These are phyloP conservation scores for Lithohypha guttulata DNA, from an alignment of 2,329 filamentous ascomycete genomes.

Conservation along the genomic window DNA sequence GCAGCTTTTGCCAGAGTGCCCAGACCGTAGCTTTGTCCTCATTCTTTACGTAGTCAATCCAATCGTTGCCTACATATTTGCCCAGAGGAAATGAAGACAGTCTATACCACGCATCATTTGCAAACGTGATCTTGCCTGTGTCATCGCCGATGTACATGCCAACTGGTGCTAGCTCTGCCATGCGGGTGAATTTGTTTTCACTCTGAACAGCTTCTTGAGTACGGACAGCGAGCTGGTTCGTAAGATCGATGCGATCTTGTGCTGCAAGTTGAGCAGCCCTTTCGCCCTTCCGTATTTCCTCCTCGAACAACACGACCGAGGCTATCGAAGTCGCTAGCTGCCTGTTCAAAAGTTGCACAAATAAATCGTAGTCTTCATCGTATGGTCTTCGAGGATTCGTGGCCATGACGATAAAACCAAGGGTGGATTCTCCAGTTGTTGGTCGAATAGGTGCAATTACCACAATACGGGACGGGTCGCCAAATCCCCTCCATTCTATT, in stretches of 20 bases:
- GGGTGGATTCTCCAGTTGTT: slow-evolving; percentile 59
- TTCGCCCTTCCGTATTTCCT: slow-evolving; percentile 67
- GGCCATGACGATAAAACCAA: slow-evolving; percentile 70
- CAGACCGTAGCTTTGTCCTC: slow-evolving; percentile 39
- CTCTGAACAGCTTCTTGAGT: slow-evolving; percentile 48
- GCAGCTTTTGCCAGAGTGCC: slow-evolving; percentile 21
- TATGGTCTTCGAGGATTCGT: slow-evolving; percentile 69
- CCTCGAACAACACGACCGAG: slow-evolving; percentile 71
- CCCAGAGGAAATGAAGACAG: slow-evolving; percentile 22
- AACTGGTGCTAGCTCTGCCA: slow-evolving; percentile 75
- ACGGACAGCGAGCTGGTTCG: slow-evolving; percentile 58
- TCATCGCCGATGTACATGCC: slow-evolving; percentile 77
- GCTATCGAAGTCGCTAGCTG: slow-evolving; percentile 71
- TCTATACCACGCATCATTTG: slow-evolving; percentile 64
- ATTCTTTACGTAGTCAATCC: slow-evolving; percentile 43
- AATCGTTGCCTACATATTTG: slow-evolving; percentile 23
- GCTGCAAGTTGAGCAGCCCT: slow-evolving; percentile 63
- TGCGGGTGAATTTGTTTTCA: slow-evolving; percentile 69
- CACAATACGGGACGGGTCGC: slow-evolving; percentile 57
- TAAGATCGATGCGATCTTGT: slow-evolving; percentile 65
- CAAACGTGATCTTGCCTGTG: slow-evolving; percentile 61
- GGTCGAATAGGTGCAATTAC: slow-evolving; percentile 72
- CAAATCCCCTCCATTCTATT: slow-evolving; percentile 59
- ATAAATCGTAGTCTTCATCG: slow-evolving; percentile 69
- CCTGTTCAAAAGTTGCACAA: slow-evolving; percentile 61